Evolutionary conservation across 331 rosid genomes (phyloP), one percentile per base, ranked within the genome.

Genomic region (Acacia concinna): DNA sequence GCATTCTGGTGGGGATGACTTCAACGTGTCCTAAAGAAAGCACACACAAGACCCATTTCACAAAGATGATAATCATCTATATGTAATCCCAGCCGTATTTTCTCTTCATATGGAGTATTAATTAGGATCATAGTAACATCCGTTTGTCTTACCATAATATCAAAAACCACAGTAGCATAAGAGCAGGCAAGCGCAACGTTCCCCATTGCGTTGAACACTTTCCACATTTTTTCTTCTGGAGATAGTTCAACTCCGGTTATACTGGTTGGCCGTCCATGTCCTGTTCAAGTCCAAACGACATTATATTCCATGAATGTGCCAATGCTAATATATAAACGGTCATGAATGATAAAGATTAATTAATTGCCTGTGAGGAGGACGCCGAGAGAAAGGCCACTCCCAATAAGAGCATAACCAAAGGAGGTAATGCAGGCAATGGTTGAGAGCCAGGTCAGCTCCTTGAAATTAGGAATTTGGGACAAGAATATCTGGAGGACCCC

Each of bases 161-260:
- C 93, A 76, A 82, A 79, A 28, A 88, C 18, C 52, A 93, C 81
- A 0, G 84, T 84, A 11, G 92, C 85, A 40, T 88, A 91, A 8
- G 87, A 81, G 85, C 89, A 83, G 23, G 97, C 93, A 83, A 93
- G 87, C 13, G 93, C 97, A 74, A 93, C 88, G 78, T 89, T 93
- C 60, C 97, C 97, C 64, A 84, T 43, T 46, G 92, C 86, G 76
- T 86, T 85, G 69, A 86, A 82, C 81, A 72, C 86, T 60, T 79
- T 86, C 94, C 91, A 88, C 14, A 78, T 2, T 83, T 89, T 92
- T 21, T 90, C 96, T 11, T 68, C 74, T 5, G 32, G 51, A 5
- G 96, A 81, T 46, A 84, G 34, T 31, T 73, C 87, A 12, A 49
- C 81, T 69, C 92, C 94, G 1, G 75, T 57, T 35, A 86, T 27